A percentile compares a stretch with the other conserved stretches of the same genome.
phyloP scores from a whole-genome alignment of 805 yeast genomes.

The Cyberlindnera nakhonratchasimensis region DNA sequence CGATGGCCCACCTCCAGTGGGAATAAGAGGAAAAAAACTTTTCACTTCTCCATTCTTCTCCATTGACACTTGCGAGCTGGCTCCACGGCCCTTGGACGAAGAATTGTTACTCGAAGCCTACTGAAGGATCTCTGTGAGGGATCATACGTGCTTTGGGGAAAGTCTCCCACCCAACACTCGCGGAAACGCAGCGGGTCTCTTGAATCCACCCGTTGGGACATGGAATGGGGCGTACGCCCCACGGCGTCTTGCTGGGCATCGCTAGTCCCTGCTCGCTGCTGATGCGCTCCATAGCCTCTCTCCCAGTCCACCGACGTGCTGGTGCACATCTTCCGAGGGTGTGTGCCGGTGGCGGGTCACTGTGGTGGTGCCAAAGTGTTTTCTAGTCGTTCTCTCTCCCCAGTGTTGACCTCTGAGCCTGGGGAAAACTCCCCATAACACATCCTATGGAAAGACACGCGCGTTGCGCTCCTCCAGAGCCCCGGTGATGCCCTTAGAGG shows the following conservation, averaged over 20 bases:
- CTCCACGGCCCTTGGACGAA: constrained; percentile 50
- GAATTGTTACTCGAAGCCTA: constrained; percentile 75
- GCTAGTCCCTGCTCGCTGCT: constrained; percentile 3
- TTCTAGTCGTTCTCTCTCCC: not conserved
- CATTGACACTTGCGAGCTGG: too few species aligned
- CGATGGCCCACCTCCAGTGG: not conserved
- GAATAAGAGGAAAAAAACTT: too few species aligned
- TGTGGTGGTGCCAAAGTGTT: constrained; percentile 1
- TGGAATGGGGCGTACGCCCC: constrained; percentile 2
- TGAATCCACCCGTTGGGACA: constrained; percentile 14
- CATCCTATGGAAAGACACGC: constrained; percentile 4
- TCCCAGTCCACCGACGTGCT: too few species aligned
- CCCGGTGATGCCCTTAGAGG: constrained; percentile 10
- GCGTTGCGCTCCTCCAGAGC: constrained; percentile 27
- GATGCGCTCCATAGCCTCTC: too few species aligned
- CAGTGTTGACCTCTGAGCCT: constrained; percentile 6
- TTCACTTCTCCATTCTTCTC: constrained; percentile 1
- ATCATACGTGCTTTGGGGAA: constrained; percentile 65
- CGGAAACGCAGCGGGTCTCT: constrained; percentile 56
- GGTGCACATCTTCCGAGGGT: too few species aligned
- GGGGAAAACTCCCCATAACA: constrained; percentile 1
- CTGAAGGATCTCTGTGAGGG: constrained; percentile 41
- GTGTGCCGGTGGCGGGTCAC: constrained; percentile 10
- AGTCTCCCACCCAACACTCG: constrained; percentile 74
- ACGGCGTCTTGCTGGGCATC: constrained; percentile 8